Base-by-base conservation (phyloP, 2,329 filamentous ascomycete genomes). In the Paraconiothyrium sp. region DNA sequence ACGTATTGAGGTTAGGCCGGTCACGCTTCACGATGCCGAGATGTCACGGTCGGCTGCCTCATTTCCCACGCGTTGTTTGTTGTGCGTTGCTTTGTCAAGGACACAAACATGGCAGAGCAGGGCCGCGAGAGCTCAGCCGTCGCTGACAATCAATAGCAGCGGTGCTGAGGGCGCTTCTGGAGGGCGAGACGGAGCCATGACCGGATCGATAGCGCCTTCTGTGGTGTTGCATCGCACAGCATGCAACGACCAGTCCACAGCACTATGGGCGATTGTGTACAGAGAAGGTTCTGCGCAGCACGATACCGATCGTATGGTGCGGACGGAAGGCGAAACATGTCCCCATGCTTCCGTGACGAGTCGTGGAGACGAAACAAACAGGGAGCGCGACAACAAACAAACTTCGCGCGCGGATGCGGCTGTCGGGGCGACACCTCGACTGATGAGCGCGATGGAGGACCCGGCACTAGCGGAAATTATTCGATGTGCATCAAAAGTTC, bases 11-110 rank as follows among this genome's bases (percentile, higher is more conserved):
- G 73, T 65, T 66, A 62, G 63, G 67, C 72, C 39, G 72, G 74
- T 68, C 69, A 70, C 64, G 62, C 59, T 66, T 63, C 69, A 58
- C 64, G 49, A 67, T 58, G 66, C 68, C 63, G 66, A 68, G 64
- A 68, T 62, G 71, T 66, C 61, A 58, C 60, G 66, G 61, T 61
- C 67, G 39, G 52, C 34, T 27, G 34, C 65, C 72, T 75, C 74
- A 77, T 77, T 76, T 77, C 72, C 67, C 60, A 72, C 75, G 75
- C 75, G 74, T 77, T 77, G 75, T 78, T 77, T 77, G 74, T 78
- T 78, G 75, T 60, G 56, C 65, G 63, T 58, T 64, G 63, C 63
- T 67, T 66, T 61, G 59, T 50, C 37, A 43, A 35, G 60, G 55
- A 65, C 56, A 64, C 60, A 66, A 72, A 73, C 68, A 73, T 68